These are phyloP conservation scores for Jamesozyma jinghongensis DNA, from an alignment of 805 yeast genomes.

Conservation along the genomic window DNA sequence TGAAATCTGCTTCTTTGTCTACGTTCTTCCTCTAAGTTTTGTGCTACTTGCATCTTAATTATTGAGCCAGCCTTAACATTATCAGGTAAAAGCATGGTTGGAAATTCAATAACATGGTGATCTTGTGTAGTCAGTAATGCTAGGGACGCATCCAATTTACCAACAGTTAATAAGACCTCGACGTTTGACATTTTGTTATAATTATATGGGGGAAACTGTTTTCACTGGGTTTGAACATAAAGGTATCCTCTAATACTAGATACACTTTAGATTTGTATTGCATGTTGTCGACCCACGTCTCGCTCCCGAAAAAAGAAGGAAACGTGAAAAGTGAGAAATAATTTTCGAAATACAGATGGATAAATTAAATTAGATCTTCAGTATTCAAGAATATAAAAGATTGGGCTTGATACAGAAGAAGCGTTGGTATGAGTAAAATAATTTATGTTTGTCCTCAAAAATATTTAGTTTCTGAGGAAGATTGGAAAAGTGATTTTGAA, in stretches of 20 bases:
- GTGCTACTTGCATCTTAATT: constrained; percentile 74
- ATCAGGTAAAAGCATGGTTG: constrained; percentile 85
- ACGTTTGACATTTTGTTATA: constrained; percentile 33
- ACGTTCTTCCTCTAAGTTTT: constrained; percentile 58
- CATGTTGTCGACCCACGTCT: not conserved
- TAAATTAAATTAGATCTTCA: too few relatives aligned
- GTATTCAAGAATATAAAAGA: too few relatives aligned
- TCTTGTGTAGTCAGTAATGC: constrained; percentile 84
- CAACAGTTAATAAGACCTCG: constrained; percentile 88
- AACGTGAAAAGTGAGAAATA: not conserved
- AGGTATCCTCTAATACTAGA: too few relatives aligned
- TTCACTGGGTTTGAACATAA: too few relatives aligned
- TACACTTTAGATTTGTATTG: too few relatives aligned
- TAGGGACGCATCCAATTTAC: constrained; percentile 89
- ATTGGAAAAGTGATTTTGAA: constrained; percentile 18
- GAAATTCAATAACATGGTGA: constrained; percentile 92
- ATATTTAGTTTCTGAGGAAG: constrained; percentile 13
- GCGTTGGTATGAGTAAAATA: constrained; percentile 15
- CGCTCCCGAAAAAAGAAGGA: not conserved
- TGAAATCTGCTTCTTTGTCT: constrained; percentile 52
- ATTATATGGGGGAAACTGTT: too few relatives aligned
- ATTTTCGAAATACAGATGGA: too few relatives aligned
- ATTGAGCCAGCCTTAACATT: constrained; percentile 90
- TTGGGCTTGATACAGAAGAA: too few relatives aligned
- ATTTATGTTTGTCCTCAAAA: constrained; percentile 23